Conservation (phyloP, 306 rosid genomes). For the Acmispon strigosus region DNA sequence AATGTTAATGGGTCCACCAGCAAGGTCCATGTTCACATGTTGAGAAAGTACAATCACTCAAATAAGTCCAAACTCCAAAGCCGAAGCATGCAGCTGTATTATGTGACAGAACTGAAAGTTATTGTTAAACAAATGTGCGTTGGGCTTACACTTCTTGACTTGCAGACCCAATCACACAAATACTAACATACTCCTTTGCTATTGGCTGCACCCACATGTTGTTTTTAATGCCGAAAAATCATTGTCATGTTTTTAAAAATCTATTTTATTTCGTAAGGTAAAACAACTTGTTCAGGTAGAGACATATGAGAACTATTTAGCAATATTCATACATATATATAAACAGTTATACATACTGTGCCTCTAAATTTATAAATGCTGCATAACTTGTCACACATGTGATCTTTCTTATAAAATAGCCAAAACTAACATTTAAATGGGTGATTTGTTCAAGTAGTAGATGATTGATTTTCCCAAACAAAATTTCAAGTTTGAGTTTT, state of each 20-base stretch:
- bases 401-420: not conserved
- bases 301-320: not conserved
- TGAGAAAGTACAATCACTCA: not conserved
- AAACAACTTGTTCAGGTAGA: not conserved
- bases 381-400: not conserved
- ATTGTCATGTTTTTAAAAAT: not conserved
- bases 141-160: conserved; percentile 33
- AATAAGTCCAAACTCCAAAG: conserved; percentile 27
- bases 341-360: not conserved
- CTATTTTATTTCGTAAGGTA: too few species aligned
- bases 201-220: not conserved
- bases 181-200: conserved; percentile 3
- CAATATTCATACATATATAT: not conserved
- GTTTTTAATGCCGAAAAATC: not conserved
- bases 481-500: too few species aligned
- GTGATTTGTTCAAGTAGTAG: too few species aligned
- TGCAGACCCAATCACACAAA: conserved; percentile 40
- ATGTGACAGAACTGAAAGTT: conserved; percentile 9
- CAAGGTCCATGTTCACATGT: conserved; percentile 40
- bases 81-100: conserved; percentile 16
- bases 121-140: not conserved
- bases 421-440: not conserved
- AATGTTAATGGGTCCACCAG: not conserved
- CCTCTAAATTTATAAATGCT: not conserved
- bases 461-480: too few species aligned